Evolutionary conservation across 306 rosid genomes (phyloP).

Genomic region (Glycyrrhiza uralensis): DNA sequence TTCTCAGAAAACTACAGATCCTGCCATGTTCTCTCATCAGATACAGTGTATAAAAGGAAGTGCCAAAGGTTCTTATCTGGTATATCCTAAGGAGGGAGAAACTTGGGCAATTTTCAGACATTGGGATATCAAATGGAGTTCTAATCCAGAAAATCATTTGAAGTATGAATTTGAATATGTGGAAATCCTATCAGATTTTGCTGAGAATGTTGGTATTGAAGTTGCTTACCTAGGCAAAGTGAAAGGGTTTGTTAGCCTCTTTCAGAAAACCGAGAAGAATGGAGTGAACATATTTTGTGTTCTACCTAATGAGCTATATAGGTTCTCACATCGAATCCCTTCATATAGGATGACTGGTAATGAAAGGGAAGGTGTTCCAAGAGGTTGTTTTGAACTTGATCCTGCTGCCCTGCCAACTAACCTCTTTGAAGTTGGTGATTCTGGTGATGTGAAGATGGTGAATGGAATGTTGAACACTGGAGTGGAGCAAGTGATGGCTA

Average conservation of each 20-base stretch:
- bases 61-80: constrained; percentile 29
- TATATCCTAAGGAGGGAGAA: constrained; percentile 77
- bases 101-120: constrained; percentile 87
- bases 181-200: constrained; percentile 60
- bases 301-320: constrained; percentile 51
- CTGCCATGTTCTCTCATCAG: constrained; percentile 67
- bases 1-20: constrained; percentile 31
- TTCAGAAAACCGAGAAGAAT: constrained; percentile 41
- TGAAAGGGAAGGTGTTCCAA: constrained; percentile 69
- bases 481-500: constrained; percentile 17
- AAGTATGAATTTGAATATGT: constrained; percentile 52
- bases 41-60: constrained; percentile 40
- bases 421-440: constrained; percentile 28
- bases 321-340: constrained; percentile 87
- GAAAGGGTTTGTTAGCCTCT: constrained; percentile 75
- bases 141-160: constrained; percentile 44
- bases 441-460: constrained; percentile 26
- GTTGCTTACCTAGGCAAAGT: constrained; percentile 63
- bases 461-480: constrained; percentile 9
- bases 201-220: constrained; percentile 43
- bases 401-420: constrained; percentile 63
- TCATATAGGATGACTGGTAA: constrained; percentile 65
- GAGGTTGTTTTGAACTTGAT: constrained; percentile 80
- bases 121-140: constrained; percentile 82
- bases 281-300: constrained; percentile 39